These are phyloP conservation scores for Urtica urens DNA, from an alignment of 306 rosid genomes.

Conservation along the genomic window DNA sequence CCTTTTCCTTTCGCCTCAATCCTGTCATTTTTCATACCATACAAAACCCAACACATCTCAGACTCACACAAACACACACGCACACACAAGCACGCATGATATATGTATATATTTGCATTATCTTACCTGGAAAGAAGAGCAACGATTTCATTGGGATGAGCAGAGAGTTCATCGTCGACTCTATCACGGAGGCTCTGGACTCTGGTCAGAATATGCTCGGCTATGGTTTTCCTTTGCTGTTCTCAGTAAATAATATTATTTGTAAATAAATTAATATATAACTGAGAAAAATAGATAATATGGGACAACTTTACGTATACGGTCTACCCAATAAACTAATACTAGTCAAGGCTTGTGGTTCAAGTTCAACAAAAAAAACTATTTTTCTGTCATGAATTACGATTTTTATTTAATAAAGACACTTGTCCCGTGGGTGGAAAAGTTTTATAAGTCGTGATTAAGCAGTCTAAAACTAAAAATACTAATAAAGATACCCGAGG, in stretches of 20 bases:
- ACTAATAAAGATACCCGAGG: no score
- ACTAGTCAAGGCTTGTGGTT: conserved; percentile 15
- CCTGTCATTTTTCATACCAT: conserved; percentile 26
- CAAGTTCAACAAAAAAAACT: no score
- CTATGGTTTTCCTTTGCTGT: conserved; percentile 33
- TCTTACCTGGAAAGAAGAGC: conserved; percentile 79
- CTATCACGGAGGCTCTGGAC: conserved; percentile 83
- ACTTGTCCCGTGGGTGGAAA: conserved; percentile 21
- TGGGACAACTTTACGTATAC: conserved; percentile 13
- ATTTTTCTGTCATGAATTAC: no score
- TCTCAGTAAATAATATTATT: neutral
- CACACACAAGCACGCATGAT: neutral
- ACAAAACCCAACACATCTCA: no score
- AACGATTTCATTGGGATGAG: conserved; percentile 65
- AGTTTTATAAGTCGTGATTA: conserved; percentile 9
- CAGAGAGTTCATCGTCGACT: conserved; percentile 67
- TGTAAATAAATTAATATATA: neutral
- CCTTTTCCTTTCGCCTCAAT: conserved; percentile 83
- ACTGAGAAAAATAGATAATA: neutral
- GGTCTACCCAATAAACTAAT: conserved; percentile 24
- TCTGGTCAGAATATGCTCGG: conserved; percentile 52
- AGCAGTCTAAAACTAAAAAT: no score
- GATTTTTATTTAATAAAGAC: neutral
- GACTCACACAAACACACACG: neutral
- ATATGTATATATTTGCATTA: neutral